A percentile compares a stretch with the other conserved stretches of the same genome.
Conservation (phyloP, 2,329 filamentous ascomycete genomes). For the Fusarium sacchari region DNA sequence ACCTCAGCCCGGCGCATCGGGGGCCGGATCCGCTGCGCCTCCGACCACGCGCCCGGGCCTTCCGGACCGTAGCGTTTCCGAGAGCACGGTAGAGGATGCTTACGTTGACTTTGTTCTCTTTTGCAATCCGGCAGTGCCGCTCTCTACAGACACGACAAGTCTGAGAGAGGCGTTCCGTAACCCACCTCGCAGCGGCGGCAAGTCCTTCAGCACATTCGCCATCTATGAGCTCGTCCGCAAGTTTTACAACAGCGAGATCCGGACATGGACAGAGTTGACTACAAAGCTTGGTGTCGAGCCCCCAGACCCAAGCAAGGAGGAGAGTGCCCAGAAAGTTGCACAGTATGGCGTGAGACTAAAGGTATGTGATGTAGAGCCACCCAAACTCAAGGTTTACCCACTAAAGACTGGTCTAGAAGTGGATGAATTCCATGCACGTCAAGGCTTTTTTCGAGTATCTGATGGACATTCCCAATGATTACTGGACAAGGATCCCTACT, state of each 20-base stretch:
- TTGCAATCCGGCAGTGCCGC: conserved; percentile 82
- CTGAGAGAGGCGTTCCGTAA: conserved; percentile 80
- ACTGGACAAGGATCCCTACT: conserved; percentile 80
- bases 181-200: conserved; percentile 87
- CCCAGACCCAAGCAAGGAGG: conserved; percentile 81
- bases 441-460: conserved; percentile 95
- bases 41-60: conserved; percentile 51
- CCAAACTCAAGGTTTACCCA: not conserved
- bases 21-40: conserved; percentile 30
- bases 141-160: conserved; percentile 74
- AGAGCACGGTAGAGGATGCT: conserved; percentile 79
- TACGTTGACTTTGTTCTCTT: conserved; percentile 88
- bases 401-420: conserved; percentile 67
- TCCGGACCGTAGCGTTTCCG: conserved; percentile 74
- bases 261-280: conserved; percentile 91
- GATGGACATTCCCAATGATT: conserved; percentile 78
- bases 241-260: conserved; percentile 84
- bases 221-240: conserved; percentile 82
- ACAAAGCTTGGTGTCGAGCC: conserved; percentile 89
- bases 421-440: conserved; percentile 97
- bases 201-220: conserved; percentile 81
- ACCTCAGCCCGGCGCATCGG: conserved; percentile 31
- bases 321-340: conserved; percentile 92
- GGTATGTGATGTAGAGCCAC: conserved; percentile 56
- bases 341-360: conserved; percentile 94